Conservation (phyloP, 177 flowering plant species). For the Vitis hybrid region DNA sequence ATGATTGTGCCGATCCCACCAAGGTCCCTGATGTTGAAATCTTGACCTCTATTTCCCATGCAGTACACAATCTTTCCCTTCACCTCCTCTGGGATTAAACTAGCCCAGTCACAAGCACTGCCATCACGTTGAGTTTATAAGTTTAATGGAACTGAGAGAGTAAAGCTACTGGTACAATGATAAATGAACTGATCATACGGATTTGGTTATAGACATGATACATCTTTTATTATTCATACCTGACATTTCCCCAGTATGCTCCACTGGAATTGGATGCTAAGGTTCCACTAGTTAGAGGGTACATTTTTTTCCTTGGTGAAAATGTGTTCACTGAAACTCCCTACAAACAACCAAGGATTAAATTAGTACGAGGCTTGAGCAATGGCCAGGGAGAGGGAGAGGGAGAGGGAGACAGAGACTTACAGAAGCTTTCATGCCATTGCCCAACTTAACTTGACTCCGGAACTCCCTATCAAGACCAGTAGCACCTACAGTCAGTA, state of each 20-base stretch:
- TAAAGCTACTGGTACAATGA: neutral
- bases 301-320: constrained; percentile 39
- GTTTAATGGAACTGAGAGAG: neutral
- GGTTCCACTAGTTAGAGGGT: constrained; percentile 48
- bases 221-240: constrained; percentile 22
- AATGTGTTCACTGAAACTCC: constrained; percentile 63
- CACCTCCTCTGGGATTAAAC: constrained; percentile 39
- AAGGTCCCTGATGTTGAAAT: constrained; percentile 24
- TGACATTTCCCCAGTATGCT: constrained; percentile 26
- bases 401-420: constrained; percentile 9
- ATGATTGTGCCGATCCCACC: constrained; percentile 48
- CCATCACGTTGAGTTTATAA: neutral
- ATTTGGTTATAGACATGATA: neutral
- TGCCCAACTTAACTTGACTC: constrained; percentile 46
- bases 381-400: neutral
- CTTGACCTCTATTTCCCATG: constrained; percentile 33
- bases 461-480: constrained; percentile 49
- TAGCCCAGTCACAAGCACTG: constrained; percentile 59
- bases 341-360: constrained; percentile 22
- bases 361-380: neutral
- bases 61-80: constrained; percentile 66
- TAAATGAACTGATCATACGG: neutral
- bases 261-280: constrained; percentile 30
- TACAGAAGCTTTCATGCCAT: constrained; percentile 46
- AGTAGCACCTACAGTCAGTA: constrained; percentile 64